Percentiles rank a stretch among this genome's conserved stretches.
phyloP scores from a whole-genome alignment of 192 early-diverging fungal species.

The Podila horticola region DNA sequence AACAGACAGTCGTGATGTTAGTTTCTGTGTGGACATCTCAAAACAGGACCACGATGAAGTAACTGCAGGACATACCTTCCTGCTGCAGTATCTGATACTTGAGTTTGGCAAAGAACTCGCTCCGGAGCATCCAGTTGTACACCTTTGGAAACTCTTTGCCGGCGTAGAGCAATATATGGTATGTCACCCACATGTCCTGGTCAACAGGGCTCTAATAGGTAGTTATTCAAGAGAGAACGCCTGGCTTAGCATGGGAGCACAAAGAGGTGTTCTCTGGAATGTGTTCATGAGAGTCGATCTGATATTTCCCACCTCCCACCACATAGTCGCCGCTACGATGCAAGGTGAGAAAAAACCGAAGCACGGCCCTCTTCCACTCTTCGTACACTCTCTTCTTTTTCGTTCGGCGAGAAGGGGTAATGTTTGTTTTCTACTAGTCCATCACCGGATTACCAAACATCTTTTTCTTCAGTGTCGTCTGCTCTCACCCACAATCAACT shows the following conservation, averaged over 20 bases:
- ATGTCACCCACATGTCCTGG: slow-evolving; percentile 56
- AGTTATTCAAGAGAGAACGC: background rate
- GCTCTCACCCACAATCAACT: too few relatives aligned
- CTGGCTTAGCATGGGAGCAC: background rate
- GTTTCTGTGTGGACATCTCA: background rate
- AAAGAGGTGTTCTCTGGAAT: too few relatives aligned
- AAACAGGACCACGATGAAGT: background rate
- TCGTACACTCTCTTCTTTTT: too few relatives aligned
- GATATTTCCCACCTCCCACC: too few relatives aligned
- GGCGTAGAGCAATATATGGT: slow-evolving; percentile 56
- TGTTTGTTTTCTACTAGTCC: too few relatives aligned
- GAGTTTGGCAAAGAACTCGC: slow-evolving; percentile 58
- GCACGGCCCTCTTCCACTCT: too few relatives aligned
- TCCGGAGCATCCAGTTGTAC: slow-evolving; percentile 54
- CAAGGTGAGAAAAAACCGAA: too few relatives aligned
- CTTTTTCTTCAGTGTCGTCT: too few relatives aligned
- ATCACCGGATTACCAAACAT: too few relatives aligned
- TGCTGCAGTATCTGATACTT: slow-evolving; percentile 53
- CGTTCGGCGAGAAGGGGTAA: too few relatives aligned
- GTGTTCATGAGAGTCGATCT: too few relatives aligned
- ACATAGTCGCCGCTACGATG: too few relatives aligned
- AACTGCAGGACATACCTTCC: slow-evolving; percentile 12
- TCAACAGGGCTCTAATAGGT: slow-evolving; percentile 18
- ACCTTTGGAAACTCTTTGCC: slow-evolving; percentile 57
- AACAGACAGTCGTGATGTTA: background rate